phyloP scores from a whole-genome alignment of 192 early-diverging fungal species.

The Coemansia nantahalensis region DNA sequence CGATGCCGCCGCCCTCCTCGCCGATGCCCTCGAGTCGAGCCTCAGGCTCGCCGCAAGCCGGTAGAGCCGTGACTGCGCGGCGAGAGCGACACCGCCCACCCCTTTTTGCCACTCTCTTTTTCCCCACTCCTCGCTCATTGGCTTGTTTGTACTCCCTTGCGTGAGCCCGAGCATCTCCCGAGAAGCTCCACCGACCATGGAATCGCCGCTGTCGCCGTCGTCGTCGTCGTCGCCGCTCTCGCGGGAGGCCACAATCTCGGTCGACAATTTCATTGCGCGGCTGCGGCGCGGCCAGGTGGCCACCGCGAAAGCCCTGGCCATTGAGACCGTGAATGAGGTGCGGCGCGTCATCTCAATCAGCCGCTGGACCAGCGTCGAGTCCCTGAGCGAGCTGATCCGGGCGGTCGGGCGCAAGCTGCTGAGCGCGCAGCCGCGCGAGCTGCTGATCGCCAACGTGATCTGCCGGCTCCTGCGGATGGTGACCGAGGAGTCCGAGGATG shows the following conservation, averaged over 20 bases:
- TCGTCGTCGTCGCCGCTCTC: slow-evolving; percentile 9
- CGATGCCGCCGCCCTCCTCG: no score
- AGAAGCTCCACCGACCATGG: no score
- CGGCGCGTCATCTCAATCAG: slow-evolving; percentile 72
- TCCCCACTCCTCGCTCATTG: background rate
- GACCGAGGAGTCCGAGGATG: slow-evolving; percentile 55
- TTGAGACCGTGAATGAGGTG: slow-evolving; percentile 73
- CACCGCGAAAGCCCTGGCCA: slow-evolving; percentile 64
- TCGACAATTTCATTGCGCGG: slow-evolving; percentile 56
- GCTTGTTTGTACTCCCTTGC: no score
- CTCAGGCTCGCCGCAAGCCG: no score
- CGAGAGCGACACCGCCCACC: background rate
- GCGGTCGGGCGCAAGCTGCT: slow-evolving; percentile 65
- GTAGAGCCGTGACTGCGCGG: no score
- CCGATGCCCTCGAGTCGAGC: no score
- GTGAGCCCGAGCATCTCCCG: no score
- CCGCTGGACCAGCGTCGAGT: slow-evolving; percentile 65
- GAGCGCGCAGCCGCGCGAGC: slow-evolving; percentile 80
- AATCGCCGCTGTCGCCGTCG: background rate
- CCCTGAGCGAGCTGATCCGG: slow-evolving; percentile 62
- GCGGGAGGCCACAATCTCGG: slow-evolving; percentile 22
- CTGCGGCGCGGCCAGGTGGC: slow-evolving; percentile 66
- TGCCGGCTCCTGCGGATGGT: slow-evolving; percentile 83
- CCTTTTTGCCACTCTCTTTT: background rate
- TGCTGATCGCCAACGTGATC: slow-evolving; percentile 83